Evolutionary conservation across 2,329 filamentous ascomycete species (phyloP), one percentile per base, ranked within the genome.

Genomic region (Colletotrichum sp.): DNA sequence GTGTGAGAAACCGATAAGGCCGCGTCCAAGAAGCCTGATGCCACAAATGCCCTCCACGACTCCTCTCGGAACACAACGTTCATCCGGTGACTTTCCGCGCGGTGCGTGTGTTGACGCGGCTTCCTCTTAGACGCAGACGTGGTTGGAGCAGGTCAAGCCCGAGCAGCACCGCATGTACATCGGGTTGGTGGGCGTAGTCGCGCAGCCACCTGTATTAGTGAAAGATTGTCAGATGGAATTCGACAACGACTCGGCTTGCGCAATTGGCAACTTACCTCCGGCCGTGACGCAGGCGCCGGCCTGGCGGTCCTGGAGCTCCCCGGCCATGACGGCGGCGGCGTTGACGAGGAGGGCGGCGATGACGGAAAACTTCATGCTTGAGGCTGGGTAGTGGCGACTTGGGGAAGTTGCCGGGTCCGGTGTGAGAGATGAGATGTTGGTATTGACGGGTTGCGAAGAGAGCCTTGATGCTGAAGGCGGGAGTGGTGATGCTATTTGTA

Each of bases 311-410:
- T 48, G 43, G 10, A 48, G 43, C n/a, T 48, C n/a, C 1, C 43
- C 43, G n/a, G 43, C 43, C 43, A 48, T 22, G 43, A 48, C 43
- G n/a, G 43, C 43, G 43, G 43, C 43, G n/a, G n/a, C 43, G n/a
- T 48, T 48, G 43, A 22, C 2, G n/a, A 48, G 43, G 10, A 48
- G 43, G 43, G n/a, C 43, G 43, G n/a, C 6, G 43, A 48, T 0
- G 43, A 22, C 13, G 10, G 43, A 48, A 6, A 48, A 48, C 43
- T 48, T 48, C 43, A 43, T 43, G 1, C 18, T 43, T 16, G 16
- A 10, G 36, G 16, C 7, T 9, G 10, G 16, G 1, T 0, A 4
- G 18, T 18, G 36, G 3, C 1, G 36, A 1, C 18, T 39, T 9
- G 16, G 4, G 16, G 1, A 10, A 10, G 4, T 43, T 36, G 1